Conservation (phyloP, 106 monocot species). For the Dendrobium huoshanense region DNA sequence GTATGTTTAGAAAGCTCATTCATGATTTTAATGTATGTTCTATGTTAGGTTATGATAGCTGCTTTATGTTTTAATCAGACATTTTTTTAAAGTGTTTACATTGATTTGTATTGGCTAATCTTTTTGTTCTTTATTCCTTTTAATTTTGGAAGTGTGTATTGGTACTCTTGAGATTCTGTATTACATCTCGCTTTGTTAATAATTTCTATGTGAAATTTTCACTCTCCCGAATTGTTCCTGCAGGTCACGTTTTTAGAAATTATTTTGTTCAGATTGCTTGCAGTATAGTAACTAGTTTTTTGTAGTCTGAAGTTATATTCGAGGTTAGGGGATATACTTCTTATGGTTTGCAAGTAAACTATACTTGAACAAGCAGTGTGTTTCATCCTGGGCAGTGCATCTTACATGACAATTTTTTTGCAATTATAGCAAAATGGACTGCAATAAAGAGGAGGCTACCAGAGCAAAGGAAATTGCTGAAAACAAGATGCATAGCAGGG, state of each 20-base stretch:
- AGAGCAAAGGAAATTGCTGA: conserved; percentile 67
- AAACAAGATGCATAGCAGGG: conserved; percentile 46
- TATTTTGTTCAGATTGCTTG: neutral
- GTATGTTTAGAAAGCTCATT: no score
- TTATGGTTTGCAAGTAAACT: neutral
- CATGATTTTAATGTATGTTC: no score
- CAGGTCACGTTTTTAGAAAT: neutral
- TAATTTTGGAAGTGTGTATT: neutral
- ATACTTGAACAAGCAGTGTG: neutral
- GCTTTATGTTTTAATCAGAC: neutral
- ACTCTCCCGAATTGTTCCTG: neutral
- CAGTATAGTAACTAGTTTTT: neutral
- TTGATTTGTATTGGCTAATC: neutral
- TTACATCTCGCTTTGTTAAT: neutral
- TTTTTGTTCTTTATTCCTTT: neutral
- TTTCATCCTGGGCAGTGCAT: neutral
- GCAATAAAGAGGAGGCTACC: conserved; percentile 82
- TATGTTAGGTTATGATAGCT: neutral
- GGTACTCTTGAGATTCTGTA: neutral
- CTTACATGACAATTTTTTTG: neutral
- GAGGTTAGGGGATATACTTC: neutral
- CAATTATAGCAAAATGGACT: conserved; percentile 47
- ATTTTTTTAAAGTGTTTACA: neutral
- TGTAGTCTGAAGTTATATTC: neutral
- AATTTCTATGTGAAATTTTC: neutral